Base-by-base conservation (phyloP, 257 asterid species). In the Przewalskia tangutica region DNA sequence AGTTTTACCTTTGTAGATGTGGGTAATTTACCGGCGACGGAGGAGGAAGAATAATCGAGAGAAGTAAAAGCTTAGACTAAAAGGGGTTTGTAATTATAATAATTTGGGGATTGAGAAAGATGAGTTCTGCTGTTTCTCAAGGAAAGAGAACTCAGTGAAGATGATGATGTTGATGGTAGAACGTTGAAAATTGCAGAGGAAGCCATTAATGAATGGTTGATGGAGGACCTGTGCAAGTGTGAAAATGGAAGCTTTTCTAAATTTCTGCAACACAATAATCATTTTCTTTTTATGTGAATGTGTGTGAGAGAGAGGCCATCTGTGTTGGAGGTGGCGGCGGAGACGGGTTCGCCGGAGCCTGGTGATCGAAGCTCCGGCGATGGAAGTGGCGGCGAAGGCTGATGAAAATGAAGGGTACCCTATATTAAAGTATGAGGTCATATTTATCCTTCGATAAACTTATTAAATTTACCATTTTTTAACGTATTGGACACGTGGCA, bases 61-160 rank as follows among this genome's bases (percentile, higher is more conserved):
- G 92, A 88, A 53, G 92, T 81, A 2, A 93, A 84, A 78, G 94
- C 93, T 77, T 85, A 87, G 77, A 89, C 79, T 38, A 62, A 82
- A 59, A 85, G 84, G 77, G 77, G 77, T 84, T 83, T 88, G 77
- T 70, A 79, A n/a, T n/a, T n/a, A n/a, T n/a, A n/a, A 75, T 81
- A 65, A 56, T 14, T 40, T 63, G 71, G 32, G 70, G 50, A 14
- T 58, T 58, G 77, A 9, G 86, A 71, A 2, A 79, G 54, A 55
- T 81, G 68, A 32, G 83, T 36, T 60, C 83, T 86, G 50, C 46
- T 46, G 83, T 88, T 73, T 83, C 89, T 82, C 82, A 81, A 82
- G 56, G 85, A 50, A 48, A 81, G 73, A 16, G 77, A 0, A 13
- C 8, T 75, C 79, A 50, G 46, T 20, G 79, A 75, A 12, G 79